Conservation (phyloP, 208 protist genomes). For the Leishmania guyanensis region DNA sequence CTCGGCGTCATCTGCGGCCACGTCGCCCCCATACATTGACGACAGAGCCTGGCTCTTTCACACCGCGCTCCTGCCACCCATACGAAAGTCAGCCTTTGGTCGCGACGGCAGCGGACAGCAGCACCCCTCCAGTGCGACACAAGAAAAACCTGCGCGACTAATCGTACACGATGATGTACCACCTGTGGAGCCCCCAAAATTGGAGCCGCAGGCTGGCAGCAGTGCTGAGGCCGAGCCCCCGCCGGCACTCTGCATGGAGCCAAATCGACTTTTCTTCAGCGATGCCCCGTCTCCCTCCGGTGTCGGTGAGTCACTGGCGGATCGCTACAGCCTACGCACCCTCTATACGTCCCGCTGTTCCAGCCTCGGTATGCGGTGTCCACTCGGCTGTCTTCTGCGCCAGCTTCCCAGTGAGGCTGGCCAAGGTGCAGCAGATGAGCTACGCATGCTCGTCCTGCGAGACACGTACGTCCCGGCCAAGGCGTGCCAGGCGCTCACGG, state of each 20-base stretch:
- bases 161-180: not conserved
- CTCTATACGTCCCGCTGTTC: slow-evolving; percentile 5
- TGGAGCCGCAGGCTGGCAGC: not conserved
- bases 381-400: not conserved
- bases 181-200: not conserved
- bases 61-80: not conserved
- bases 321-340: slow-evolving; percentile 14
- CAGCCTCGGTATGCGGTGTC: slow-evolving; percentile 6
- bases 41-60: slow-evolving; percentile 7
- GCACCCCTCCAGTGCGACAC: too few species aligned
- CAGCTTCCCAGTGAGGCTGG: slow-evolving; percentile 19
- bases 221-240: not conserved
- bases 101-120: not conserved
- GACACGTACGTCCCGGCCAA: slow-evolving; percentile 35
- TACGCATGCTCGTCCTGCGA: slow-evolving; percentile 18
- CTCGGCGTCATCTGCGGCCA: not conserved
- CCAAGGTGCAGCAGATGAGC: not conserved
- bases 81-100: not conserved
- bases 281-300: not conserved
- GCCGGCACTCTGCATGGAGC: not conserved
- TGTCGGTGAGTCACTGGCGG: not conserved
- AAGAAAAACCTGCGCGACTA: not conserved
- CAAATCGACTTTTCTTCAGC: slow-evolving; percentile 4
- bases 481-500: slow-evolving; percentile 38
- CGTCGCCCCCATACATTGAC: not conserved